Evolutionary conservation across 2,329 filamentous ascomycete genomes (phyloP).

Genomic region (Gnomoniopsis sp.): DNA sequence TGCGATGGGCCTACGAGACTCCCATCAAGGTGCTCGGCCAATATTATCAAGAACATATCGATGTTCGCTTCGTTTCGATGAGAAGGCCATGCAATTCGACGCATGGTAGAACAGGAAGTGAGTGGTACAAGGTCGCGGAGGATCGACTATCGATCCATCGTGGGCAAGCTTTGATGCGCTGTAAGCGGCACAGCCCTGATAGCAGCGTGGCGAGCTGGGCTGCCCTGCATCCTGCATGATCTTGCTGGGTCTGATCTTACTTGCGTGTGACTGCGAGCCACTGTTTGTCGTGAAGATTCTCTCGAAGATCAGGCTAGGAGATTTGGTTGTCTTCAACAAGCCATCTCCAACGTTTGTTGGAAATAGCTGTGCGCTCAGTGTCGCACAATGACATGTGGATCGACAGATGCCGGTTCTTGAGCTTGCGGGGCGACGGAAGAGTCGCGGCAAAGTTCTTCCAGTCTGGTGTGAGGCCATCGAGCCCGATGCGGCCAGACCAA

Average conservation of each 20-base stretch:
- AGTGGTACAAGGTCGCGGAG: background rate
- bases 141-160: conserved; percentile 7
- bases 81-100: background rate
- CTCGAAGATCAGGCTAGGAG: background rate
- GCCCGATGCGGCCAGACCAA: background rate
- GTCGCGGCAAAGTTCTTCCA: too few species aligned
- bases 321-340: background rate
- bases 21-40: background rate
- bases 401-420: background rate
- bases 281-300: background rate
- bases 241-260: background rate
- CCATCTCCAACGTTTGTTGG: background rate
- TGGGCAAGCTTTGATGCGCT: background rate
- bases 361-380: background rate
- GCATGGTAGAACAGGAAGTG: background rate
- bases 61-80: background rate
- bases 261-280: background rate
- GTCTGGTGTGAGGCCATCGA: too few species aligned
- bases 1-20: background rate
- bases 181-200: background rate
- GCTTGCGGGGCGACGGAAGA: background rate
- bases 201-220: background rate
- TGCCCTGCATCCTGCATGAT: background rate
- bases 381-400: background rate
- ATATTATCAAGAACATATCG: background rate